Evolutionary conservation across 768 basidiomycete species (phyloP).

Genomic region (Grammothele lineata): DNA sequence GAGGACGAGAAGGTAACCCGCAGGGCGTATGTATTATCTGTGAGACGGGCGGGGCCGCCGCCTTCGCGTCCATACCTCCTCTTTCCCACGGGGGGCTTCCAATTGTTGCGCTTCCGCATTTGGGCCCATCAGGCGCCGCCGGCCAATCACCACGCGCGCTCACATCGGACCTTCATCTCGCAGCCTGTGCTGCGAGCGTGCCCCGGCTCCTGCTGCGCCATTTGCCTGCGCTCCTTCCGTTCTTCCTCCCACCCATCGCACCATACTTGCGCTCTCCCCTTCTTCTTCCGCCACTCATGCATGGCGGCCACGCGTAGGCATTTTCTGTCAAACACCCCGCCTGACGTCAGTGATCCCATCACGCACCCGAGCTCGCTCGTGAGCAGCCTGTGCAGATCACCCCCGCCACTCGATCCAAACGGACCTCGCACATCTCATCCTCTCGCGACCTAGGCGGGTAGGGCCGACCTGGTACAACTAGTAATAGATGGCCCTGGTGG

Average conservation of each 20-base stretch:
- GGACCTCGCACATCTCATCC: too few relatives aligned
- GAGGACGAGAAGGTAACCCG: conserved; percentile 15
- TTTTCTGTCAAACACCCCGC: too few relatives aligned
- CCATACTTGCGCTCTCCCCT: too few relatives aligned
- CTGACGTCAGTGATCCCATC: not conserved
- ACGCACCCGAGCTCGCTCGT: too few relatives aligned
- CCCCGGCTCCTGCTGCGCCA: not conserved
- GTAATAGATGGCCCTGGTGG: too few relatives aligned
- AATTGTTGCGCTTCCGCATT: conserved; percentile 13
- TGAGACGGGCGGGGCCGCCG: conserved; percentile 5
- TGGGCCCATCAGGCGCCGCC: conserved; percentile 3
- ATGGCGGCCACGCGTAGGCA: too few relatives aligned
- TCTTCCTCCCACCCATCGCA: not conserved
- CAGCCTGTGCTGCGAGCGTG: not conserved
- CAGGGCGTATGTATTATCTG: conserved; percentile 20
- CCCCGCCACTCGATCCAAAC: too few relatives aligned
- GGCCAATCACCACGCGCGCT: conserved; percentile 8
- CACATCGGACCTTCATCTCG: conserved; percentile 6
- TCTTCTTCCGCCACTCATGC: too few relatives aligned
- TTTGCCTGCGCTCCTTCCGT: too few relatives aligned
- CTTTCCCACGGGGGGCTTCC: conserved; percentile 14
- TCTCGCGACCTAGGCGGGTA: too few relatives aligned
- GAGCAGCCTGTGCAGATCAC: too few relatives aligned
- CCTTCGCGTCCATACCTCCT: conserved; percentile 1
- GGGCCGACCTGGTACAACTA: too few relatives aligned